A percentile compares a stretch with the other conserved stretches of the same genome.
Conservation (phyloP, 2,329 filamentous ascomycete species). For the Atkinsonella hypoxylon region DNA sequence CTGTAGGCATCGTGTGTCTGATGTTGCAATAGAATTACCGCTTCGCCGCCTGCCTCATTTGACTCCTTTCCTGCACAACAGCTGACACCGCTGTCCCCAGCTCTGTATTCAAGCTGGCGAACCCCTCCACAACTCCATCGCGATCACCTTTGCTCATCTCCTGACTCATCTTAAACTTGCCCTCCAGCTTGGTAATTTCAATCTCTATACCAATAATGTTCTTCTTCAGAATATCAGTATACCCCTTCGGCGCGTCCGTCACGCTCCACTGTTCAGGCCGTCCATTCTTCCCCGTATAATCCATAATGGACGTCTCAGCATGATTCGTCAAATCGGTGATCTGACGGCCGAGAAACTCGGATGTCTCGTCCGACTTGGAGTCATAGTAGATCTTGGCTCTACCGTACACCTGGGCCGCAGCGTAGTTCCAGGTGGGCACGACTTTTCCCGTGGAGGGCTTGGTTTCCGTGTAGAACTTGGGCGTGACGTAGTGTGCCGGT, state of each 20-base stretch:
- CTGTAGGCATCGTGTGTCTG: not conserved
- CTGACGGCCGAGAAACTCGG: slow-evolving; percentile 36
- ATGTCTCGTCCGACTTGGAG: slow-evolving; percentile 30
- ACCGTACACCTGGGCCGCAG: slow-evolving; percentile 53
- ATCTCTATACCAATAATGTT: slow-evolving; percentile 51
- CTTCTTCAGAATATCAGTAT: slow-evolving; percentile 42
- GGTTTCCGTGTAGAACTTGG: slow-evolving; percentile 55
- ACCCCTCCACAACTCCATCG: slow-evolving; percentile 45
- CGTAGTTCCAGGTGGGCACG: slow-evolving; percentile 56
- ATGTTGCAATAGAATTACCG: not conserved
- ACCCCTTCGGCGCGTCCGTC: slow-evolving; percentile 41
- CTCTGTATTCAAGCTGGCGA: slow-evolving; percentile 26
- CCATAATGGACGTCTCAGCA: slow-evolving; percentile 44
- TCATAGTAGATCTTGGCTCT: slow-evolving; percentile 41
- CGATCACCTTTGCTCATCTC: slow-evolving; percentile 40
- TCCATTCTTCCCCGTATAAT: slow-evolving; percentile 28
- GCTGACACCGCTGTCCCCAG: slow-evolving; percentile 18
- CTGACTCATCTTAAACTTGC: slow-evolving; percentile 59
- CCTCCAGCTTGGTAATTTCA: slow-evolving; percentile 38
- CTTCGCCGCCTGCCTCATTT: slow-evolving; percentile 12
- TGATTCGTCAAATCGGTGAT: slow-evolving; percentile 39
- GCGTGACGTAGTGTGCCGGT: slow-evolving; percentile 52
- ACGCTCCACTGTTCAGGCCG: slow-evolving; percentile 38
- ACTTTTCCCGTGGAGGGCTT: slow-evolving; percentile 54
- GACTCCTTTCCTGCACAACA: slow-evolving; percentile 19